phyloP scores from a whole-genome alignment of 305 asterid genomes.

The Vinca major region DNA sequence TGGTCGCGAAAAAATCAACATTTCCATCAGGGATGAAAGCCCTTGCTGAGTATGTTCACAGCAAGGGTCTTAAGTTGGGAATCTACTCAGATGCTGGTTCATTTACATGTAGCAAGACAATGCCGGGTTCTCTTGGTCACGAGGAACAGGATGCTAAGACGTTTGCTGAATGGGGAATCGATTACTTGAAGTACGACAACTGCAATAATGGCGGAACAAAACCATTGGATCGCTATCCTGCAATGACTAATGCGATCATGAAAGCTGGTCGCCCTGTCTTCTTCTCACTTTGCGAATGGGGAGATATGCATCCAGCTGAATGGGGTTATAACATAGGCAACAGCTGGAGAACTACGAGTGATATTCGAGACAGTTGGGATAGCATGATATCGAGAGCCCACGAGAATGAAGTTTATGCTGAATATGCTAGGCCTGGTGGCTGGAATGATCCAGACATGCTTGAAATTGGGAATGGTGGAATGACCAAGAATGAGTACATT shows the following conservation, averaged over 20 bases:
- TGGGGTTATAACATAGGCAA: slow-evolving; percentile 73
- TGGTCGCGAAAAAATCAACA: slow-evolving; percentile 60
- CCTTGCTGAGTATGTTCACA: slow-evolving; percentile 74
- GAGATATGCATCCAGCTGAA: slow-evolving; percentile 80
- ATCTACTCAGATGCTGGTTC: slow-evolving; percentile 93
- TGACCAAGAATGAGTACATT: slow-evolving; percentile 69
- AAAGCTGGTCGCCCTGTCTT: slow-evolving; percentile 60
- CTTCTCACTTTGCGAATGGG: slow-evolving; percentile 92
- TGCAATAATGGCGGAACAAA: slow-evolving; percentile 59
- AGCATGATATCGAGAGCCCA: slow-evolving; percentile 90
- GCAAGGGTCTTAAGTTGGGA: slow-evolving; percentile 85
- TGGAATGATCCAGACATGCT: slow-evolving; percentile 90
- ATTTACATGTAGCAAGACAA: slow-evolving; percentile 60
- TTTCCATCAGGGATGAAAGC: slow-evolving; percentile 94
- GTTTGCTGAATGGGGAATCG: slow-evolving; percentile 89
- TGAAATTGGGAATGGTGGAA: slow-evolving; percentile 90
- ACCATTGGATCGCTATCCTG: slow-evolving; percentile 54
- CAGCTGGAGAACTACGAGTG: slow-evolving; percentile 89
- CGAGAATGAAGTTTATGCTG: slow-evolving; percentile 77
- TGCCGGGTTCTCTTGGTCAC: slow-evolving; percentile 91
- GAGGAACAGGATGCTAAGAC: slow-evolving; percentile 82
- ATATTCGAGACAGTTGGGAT: slow-evolving; percentile 71
- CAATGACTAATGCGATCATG: slow-evolving; percentile 80
- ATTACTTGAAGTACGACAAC: slow-evolving; percentile 86
- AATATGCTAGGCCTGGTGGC: slow-evolving; percentile 74